Evolutionary conservation across 768 basidiomycete genomes (phyloP).

Genomic region (Sporobolomyces roseus): DNA sequence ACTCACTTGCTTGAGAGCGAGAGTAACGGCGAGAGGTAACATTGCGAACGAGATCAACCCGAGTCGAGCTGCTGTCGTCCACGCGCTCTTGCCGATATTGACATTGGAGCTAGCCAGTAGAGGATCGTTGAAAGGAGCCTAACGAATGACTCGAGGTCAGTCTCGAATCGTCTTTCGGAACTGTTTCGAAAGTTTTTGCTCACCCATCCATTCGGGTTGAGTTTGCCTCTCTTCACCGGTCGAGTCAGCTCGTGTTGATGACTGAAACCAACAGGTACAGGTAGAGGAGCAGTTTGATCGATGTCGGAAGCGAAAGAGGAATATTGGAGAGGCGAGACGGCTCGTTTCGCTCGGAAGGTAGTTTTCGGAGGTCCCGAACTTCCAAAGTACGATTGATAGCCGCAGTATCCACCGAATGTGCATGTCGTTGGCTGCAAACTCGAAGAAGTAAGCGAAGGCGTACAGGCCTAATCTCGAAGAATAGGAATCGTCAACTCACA

Average conservation of each 20-base stretch:
- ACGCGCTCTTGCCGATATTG: conserved; percentile 65
- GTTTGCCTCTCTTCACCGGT: conserved; percentile 20
- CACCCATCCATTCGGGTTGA: conserved; percentile 41
- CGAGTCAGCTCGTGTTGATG: not conserved
- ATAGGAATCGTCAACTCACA: not conserved
- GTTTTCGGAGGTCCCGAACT: conserved; percentile 37
- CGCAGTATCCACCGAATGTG: conserved; percentile 42
- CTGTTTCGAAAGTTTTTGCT: not conserved
- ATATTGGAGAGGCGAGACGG: not conserved
- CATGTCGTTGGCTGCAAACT: conserved; percentile 38
- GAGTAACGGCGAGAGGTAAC: conserved; percentile 64
- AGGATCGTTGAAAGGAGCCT: conserved; percentile 46
- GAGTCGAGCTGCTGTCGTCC: conserved; percentile 65
- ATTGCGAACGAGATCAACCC: conserved; percentile 70
- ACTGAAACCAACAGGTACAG: not conserved
- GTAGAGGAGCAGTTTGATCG: conserved; percentile 11
- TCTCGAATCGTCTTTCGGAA: not conserved
- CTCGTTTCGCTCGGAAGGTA: conserved; percentile 45
- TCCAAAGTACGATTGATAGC: conserved; percentile 29
- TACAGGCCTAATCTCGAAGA: not conserved
- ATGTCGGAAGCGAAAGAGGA: conserved; percentile 4
- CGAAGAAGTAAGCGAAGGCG: not conserved
- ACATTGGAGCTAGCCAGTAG: conserved; percentile 55
- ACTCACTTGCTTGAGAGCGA: conserved; percentile 61
- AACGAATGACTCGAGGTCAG: not conserved